These are phyloP conservation scores for Saccharomyces pastorianus DNA, from an alignment of 1,139 yeast species.

Conservation along the genomic window DNA sequence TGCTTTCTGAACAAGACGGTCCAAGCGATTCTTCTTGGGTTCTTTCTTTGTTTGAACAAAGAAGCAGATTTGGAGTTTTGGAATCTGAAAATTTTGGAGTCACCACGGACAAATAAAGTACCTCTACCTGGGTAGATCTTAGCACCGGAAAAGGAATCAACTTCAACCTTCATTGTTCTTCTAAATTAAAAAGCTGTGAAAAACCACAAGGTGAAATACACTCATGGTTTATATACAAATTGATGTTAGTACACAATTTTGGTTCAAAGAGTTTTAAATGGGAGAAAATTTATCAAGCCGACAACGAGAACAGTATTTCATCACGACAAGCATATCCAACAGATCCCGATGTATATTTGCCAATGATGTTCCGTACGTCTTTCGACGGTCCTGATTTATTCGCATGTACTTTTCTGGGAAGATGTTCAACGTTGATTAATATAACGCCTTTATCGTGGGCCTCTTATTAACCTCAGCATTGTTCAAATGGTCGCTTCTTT, in stretches of 20 bases:
- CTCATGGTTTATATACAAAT: neutral
- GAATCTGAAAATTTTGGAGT: conserved; percentile 99
- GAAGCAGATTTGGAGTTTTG: conserved; percentile 96
- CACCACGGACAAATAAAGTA: conserved; percentile 97
- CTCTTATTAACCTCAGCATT: neutral
- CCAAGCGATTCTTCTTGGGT: conserved; percentile 99
- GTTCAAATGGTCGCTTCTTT: neutral
- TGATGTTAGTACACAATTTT: neutral
- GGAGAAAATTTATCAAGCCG: neutral
- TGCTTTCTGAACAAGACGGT: conserved; percentile 98
- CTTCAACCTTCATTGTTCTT: conserved; percentile 87
- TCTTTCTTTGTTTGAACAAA: conserved; percentile 98
- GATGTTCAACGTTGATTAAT: too few species aligned
- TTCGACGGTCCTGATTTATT: neutral
- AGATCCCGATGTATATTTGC: neutral
- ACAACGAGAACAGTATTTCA: neutral
- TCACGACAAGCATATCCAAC: neutral
- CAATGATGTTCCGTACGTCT: neutral
- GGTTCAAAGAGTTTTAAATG: neutral
- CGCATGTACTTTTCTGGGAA: neutral
- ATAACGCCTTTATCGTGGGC: neutral
- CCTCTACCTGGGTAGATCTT: conserved; percentile 99
- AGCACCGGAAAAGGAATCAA: conserved; percentile 98
- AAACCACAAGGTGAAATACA: neutral
- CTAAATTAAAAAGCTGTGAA: neutral